phyloP scores from a whole-genome alignment of 805 yeast species.

The Candida jianshihensis region DNA sequence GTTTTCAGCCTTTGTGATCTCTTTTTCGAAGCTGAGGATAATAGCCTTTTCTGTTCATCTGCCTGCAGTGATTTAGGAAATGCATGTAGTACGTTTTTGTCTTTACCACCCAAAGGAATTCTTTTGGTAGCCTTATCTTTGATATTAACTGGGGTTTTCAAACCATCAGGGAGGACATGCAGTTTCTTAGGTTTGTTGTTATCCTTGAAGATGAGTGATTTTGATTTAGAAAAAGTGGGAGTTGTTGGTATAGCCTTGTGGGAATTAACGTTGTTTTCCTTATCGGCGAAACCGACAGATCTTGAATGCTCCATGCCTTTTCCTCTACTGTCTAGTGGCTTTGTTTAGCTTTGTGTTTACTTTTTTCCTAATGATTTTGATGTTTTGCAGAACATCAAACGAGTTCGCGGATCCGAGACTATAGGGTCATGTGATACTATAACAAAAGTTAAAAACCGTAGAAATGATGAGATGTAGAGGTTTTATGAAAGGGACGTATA shows the following conservation, averaged over 20 bases:
- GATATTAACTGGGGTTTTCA: constrained; percentile 8
- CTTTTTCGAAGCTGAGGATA: constrained; percentile 6
- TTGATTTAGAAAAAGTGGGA: constrained; percentile 4
- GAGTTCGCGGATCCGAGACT: too few species aligned
- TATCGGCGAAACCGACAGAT: constrained; percentile 10
- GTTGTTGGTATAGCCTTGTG: constrained; percentile 4
- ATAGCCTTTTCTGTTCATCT: not conserved
- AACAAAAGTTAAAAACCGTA: too few species aligned
- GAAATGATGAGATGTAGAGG: too few species aligned
- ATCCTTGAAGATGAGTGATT: constrained; percentile 5
- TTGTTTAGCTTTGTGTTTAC: not conserved
- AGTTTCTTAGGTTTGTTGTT: not conserved
- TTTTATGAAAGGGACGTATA: too few species aligned
- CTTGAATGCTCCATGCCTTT: constrained; percentile 7
- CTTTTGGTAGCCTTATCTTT: constrained; percentile 8
- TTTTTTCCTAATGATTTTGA: not conserved
- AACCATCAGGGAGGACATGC: constrained; percentile 2
- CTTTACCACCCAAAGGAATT: constrained; percentile 23
- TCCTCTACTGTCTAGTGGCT: not conserved
- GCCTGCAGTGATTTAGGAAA: not conserved
- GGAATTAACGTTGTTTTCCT: constrained; percentile 9
- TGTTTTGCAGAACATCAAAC: too few species aligned
- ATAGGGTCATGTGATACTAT: too few species aligned
- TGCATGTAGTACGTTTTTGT: constrained; percentile 9
- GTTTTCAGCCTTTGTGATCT: constrained; percentile 15